Base-by-base conservation (phyloP, 371 early-diverging fungal species). In the Funneliformis caledonium region DNA sequence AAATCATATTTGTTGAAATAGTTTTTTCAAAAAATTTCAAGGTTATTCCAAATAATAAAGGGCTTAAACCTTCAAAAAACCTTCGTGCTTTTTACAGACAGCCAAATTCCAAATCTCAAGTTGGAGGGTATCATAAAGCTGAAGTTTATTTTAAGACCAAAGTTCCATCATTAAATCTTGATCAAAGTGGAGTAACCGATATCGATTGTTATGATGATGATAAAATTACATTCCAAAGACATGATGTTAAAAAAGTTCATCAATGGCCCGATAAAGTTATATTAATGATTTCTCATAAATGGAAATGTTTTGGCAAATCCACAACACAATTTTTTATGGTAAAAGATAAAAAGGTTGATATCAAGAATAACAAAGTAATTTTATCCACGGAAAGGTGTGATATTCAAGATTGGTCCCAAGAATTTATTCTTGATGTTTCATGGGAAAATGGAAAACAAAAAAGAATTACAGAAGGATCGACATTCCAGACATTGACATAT, bases 191-290 rank as follows among this genome's bases (percentile, higher is more conserved):
- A 1, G 26, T 19, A 4, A 47, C 43, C 10, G 14, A 45, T 12
- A 9, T 45, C 7, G 43, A 43, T 48, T 19, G 62, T 22, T 61
- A 45, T 26, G 26, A 11, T n/a, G 77, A 12, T n/a, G 16, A 45
- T 19, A 76, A 12, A 6, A 76, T 76, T 64, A 76, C 77, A 14
- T 42, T 76, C 6, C 47, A 5, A 5, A 2, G 62, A 62, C 14
- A 33, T 11, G 64, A 76, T 8, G 47, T 60, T 14, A 14, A 76
- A 11, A 19, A 16, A 2, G 14, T 76, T 22, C 9, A 43, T 19
- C 45, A 45, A 43, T 76, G 77, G 77, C 77, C 77, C 7, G n/a
- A 42, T 11, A 76, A 64, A 0, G 62, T 76, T 11, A 76, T 76
- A 4, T 22, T 76, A 45, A 2, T 76, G 47, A 47, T 76, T 1